Conservation (phyloP, 139 green algal species). For the Diplosphaera chodatii region DNA sequence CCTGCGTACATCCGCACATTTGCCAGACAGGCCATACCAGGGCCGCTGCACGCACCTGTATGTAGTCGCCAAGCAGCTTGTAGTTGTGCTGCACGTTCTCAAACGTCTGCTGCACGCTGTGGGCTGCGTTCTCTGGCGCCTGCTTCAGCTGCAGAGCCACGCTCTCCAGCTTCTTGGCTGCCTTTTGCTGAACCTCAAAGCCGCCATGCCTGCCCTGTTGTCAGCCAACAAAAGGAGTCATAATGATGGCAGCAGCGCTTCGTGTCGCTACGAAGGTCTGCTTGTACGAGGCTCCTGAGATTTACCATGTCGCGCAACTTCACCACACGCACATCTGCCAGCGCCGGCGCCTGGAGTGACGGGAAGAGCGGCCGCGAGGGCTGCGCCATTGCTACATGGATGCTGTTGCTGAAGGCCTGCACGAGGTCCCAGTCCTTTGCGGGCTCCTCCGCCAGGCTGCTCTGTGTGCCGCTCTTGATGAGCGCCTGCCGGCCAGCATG, state of each 20-base stretch:
- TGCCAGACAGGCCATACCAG: too few species aligned
- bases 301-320: too few species aligned
- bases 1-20: too few species aligned
- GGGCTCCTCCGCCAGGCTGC: conserved; percentile 4
- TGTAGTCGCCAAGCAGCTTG: conserved; percentile 9
- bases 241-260: too few species aligned
- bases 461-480: background rate
- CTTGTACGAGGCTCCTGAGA: too few species aligned
- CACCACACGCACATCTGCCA: background rate
- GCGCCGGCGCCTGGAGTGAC: background rate
- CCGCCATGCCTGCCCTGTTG: background rate
- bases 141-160: conserved; percentile 25
- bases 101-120: conserved; percentile 30
- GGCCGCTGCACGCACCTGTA: too few species aligned
- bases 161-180: conserved; percentile 17
- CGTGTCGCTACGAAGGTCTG: too few species aligned
- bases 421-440: conserved; percentile 6
- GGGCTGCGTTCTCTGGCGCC: conserved; percentile 24
- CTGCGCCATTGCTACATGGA: background rate
- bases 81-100: conserved; percentile 45
- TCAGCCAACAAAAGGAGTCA: too few species aligned
- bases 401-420: background rate
- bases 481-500: background rate
- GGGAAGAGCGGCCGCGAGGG: background rate
- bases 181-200: conserved; percentile 2